These are phyloP conservation scores for Keithomyces neogunnii DNA, from an alignment of 2,329 filamentous ascomycete genomes.

Conservation along the genomic window DNA sequence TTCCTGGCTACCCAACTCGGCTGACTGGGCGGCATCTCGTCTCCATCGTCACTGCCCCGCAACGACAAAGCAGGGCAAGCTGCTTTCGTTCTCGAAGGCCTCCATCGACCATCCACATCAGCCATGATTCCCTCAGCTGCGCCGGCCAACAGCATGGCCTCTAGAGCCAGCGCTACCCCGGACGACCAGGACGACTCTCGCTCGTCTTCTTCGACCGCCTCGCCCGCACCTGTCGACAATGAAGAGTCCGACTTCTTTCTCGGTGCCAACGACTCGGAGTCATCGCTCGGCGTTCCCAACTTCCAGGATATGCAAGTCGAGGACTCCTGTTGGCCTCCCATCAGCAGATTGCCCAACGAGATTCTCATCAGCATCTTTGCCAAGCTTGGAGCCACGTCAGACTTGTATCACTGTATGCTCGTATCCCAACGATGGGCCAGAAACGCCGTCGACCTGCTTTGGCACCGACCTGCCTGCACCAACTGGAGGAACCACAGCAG, in stretches of 20 bases:
- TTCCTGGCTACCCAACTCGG: constrained; percentile 6
- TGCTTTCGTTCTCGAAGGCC: neutral
- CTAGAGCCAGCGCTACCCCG: constrained; percentile 8
- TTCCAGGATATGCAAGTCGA: constrained; percentile 67
- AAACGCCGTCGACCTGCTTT: constrained; percentile 86
- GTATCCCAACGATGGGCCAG: constrained; percentile 92
- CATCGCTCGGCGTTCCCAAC: constrained; percentile 75
- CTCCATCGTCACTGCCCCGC: constrained; percentile 1
- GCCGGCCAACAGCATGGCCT: constrained; percentile 11
- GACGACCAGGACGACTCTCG: constrained; percentile 44
- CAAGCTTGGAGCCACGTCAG: constrained; percentile 65
- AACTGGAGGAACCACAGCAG: constrained; percentile 73
- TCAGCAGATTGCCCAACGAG: constrained; percentile 83
- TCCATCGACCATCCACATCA: neutral
- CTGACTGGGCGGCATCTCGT: constrained; percentile 3
- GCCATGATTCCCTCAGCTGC: constrained; percentile 12
- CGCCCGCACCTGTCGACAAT: constrained; percentile 67
- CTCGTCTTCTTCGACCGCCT: constrained; percentile 63
- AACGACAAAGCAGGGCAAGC: neutral
- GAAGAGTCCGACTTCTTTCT: constrained; percentile 93
- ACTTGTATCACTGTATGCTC: constrained; percentile 82
- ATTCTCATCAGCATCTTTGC: constrained; percentile 89
- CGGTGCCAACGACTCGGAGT: constrained; percentile 83
- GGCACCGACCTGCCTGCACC: constrained; percentile 88
- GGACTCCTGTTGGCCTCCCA: constrained; percentile 63